Percentiles rank a stretch among this genome's conserved stretches.
phyloP scores from a whole-genome alignment of 768 basidiomycete species.

The Serendipita sp. region DNA sequence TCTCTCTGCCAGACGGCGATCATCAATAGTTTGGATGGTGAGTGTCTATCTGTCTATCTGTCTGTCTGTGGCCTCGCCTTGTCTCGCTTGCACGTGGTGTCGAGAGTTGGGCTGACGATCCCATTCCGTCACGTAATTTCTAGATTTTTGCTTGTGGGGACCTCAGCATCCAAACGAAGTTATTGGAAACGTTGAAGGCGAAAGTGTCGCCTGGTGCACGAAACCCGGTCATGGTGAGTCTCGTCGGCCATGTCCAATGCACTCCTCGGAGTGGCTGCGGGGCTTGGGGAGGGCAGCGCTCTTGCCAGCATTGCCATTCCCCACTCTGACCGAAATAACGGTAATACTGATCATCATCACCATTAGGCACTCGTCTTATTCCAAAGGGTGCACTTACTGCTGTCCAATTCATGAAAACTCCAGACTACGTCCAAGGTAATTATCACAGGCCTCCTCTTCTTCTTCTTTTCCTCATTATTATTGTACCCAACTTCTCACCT shows the following conservation, averaged over 20 bases:
- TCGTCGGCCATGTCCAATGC: neutral
- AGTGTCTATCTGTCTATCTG: neutral
- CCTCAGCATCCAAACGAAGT: neutral
- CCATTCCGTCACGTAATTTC: neutral
- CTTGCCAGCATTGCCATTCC: too few species aligned
- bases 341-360: neutral
- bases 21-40: conserved; percentile 5
- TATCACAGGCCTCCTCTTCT: neutral
- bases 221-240: conserved; percentile 5
- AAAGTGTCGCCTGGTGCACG: neutral
- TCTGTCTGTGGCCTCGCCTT: neutral
- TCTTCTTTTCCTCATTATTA: conserved; percentile 11
- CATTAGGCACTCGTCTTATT: conserved; percentile 13
- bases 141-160: conserved; percentile 7
- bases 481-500: conserved; percentile 21
- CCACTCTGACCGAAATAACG: neutral
- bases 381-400: conserved; percentile 33
- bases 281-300: too few species aligned
- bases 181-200: conserved; percentile 3
- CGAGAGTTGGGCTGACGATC: neutral
- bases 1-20: conserved; percentile 8
- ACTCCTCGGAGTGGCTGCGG: neutral
- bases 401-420: conserved; percentile 44
- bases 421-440: conserved; percentile 19
- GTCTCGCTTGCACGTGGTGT: neutral